Evolutionary conservation across 257 asterid species (phyloP), one percentile per base, ranked within the genome.

Genomic region (Dorcoceras hygrometricum): DNA sequence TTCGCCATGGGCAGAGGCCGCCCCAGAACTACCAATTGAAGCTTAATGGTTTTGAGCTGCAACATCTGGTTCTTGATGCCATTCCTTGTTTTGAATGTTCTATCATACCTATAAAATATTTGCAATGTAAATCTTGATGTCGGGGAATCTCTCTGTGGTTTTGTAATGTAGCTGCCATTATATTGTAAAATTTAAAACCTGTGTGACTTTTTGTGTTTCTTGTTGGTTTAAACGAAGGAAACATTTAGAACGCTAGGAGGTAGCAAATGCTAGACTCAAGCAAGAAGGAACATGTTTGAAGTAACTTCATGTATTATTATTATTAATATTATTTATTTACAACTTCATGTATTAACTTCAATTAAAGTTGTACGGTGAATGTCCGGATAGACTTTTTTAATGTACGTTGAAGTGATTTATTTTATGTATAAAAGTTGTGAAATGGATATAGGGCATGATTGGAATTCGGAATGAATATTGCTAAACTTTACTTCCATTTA

Each of bases 1-100:
- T 92, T 92, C 68, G 63, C 89, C 11, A 51, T 87, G 86, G 98
- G 98, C 59, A 85, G 98, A 46, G 98, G 98, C 66, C 83, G 82
- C n/a, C 91, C 95, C 59, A 58, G 78, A 80, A 83, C 77, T 59
- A 57, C 83, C 61, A 57, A 29, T 46, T 77, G 75, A 75, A 50
- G 12, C 25, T 54, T 48, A 9, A 23, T 46, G 71, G 46, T 6
- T 43, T 36, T 43, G 31, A 16, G 46, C 20, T 26, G 56, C n/a
- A 20, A 51, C 51, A 32, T 28, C 28, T 31, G 69, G 39, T 8
- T 63, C 72, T 74, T 70, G 66, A 36, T 77, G 66, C 63, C 59
- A 46, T 43, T 53, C 54, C 62, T 62, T 71, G 55, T 59, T 59
- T 56, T 57, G 70, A 63, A 58, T 59, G 72, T 56, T 56, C n/a